Conservation (phyloP, 192 early-diverging fungal genomes). For the Entomortierella beljakovae region DNA sequence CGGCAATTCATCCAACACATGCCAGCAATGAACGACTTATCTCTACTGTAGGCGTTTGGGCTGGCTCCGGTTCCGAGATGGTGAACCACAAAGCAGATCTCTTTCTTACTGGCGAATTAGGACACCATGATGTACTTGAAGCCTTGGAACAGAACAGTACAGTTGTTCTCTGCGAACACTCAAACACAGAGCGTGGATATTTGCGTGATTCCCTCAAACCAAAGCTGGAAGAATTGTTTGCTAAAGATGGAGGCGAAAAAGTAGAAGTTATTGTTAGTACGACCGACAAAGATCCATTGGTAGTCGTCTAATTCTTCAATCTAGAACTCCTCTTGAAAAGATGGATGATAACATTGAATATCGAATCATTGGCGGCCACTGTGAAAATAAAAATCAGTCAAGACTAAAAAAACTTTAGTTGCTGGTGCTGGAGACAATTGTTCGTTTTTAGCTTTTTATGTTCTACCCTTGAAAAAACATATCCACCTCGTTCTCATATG, state of each 20-base stretch:
- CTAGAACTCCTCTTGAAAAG: too few species aligned
- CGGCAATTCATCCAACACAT: conserved; percentile 73
- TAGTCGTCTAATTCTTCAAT: conserved; percentile 61
- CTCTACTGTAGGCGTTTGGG: conserved; percentile 88
- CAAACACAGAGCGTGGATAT: conserved; percentile 94
- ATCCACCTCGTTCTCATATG: too few species aligned
- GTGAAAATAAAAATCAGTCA: too few species aligned
- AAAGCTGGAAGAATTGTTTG: conserved; percentile 66
- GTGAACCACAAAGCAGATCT: conserved; percentile 73
- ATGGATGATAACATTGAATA: not conserved
- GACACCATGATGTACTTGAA: conserved; percentile 93
- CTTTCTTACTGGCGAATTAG: conserved; percentile 95
- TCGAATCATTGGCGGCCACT: not conserved
- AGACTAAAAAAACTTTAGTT: too few species aligned
- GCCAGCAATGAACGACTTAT: conserved; percentile 59
- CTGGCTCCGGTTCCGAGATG: conserved; percentile 77
- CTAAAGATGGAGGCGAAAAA: conserved; percentile 55
- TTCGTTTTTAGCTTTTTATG: too few species aligned
- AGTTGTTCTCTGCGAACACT: conserved; percentile 92
- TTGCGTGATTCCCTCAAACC: conserved; percentile 73
- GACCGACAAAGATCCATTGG: conserved; percentile 84
- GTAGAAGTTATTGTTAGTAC: conserved; percentile 77
- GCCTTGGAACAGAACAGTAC: conserved; percentile 80
- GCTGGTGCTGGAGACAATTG: too few species aligned
- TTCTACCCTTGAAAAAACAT: too few species aligned